Conservation (phyloP, 306 rosid species). For the Calophaca sinica region DNA sequence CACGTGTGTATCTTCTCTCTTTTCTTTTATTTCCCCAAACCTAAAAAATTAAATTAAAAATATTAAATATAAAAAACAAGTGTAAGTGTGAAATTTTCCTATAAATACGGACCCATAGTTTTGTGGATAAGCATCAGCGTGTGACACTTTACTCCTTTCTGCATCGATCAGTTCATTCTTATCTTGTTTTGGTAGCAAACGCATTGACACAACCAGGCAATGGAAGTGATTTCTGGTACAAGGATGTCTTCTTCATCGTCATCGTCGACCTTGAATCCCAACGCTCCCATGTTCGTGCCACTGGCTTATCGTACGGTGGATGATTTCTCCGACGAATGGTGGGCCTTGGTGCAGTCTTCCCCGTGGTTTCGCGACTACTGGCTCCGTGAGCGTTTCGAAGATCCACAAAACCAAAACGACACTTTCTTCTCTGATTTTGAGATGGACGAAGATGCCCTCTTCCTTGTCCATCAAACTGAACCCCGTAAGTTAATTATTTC, state of each 20-base stretch:
- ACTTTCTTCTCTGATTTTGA: slow-evolving; percentile 46
- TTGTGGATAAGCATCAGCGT: slow-evolving; percentile 39
- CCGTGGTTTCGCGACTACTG: slow-evolving; percentile 94
- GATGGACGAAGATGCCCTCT: slow-evolving; percentile 53
- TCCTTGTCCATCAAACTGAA: slow-evolving; percentile 33
- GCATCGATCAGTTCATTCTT: neutral
- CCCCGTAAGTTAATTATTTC: slow-evolving; percentile 42
- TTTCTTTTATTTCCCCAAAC: no score
- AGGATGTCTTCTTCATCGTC: slow-evolving; percentile 38
- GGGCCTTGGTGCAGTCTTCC: slow-evolving; percentile 73
- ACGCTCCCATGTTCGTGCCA: slow-evolving; percentile 90
- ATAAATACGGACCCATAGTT: neutral
- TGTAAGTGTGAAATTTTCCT: neutral
- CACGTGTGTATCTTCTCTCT: slow-evolving; percentile 1
- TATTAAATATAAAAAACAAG: no score
- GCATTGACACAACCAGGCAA: neutral
- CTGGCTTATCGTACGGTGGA: slow-evolving; percentile 78
- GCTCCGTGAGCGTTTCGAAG: slow-evolving; percentile 84
- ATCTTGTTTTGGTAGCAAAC: neutral
- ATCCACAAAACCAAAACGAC: slow-evolving; percentile 59
- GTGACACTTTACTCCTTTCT: neutral
- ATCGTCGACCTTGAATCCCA: slow-evolving; percentile 63
- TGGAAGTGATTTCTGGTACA: slow-evolving; percentile 42
- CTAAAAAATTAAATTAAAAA: no score
- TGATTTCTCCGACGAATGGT: slow-evolving; percentile 93